phyloP scores from a whole-genome alignment of 768 basidiomycete genomes.

The Pleurotus salmoneostramineus region DNA sequence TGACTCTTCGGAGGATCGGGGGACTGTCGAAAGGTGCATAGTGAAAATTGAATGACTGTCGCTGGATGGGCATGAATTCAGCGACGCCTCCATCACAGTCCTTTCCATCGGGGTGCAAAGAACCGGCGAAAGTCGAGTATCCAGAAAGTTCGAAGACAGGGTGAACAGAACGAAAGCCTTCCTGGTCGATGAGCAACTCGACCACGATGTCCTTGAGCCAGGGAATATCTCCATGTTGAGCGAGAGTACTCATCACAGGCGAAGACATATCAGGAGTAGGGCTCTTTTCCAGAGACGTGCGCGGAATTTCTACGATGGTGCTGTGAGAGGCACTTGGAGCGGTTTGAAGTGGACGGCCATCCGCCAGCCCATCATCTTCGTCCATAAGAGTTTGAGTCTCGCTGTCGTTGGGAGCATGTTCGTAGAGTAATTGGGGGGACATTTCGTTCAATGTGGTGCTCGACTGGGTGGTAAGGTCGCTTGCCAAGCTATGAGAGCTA shows the following conservation, averaged over 20 bases:
- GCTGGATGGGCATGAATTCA: conserved; percentile 60
- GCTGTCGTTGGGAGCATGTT: too few species aligned
- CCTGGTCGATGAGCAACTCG: conserved; percentile 78
- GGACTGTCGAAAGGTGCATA: conserved; percentile 61
- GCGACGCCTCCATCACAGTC: conserved; percentile 43
- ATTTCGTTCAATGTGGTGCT: too few species aligned
- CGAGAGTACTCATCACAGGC: conserved; percentile 9
- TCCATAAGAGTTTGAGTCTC: too few species aligned
- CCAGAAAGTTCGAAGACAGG: conserved; percentile 60
- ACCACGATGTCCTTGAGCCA: conserved; percentile 56
- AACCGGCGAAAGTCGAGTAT: conserved; percentile 30
- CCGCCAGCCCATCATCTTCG: too few species aligned
- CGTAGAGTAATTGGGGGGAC: too few species aligned
- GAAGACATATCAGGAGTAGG: conserved; percentile 12
- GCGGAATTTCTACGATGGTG: too few species aligned
- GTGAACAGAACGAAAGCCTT: conserved; percentile 66
- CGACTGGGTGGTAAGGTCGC: too few species aligned
- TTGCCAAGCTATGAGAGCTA: too few species aligned
- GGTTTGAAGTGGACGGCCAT: too few species aligned
- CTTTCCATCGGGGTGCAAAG: conserved; percentile 21
- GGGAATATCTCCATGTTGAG: conserved; percentile 32
- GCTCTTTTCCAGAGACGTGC: too few species aligned
- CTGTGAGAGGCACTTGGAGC: too few species aligned
- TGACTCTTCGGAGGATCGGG: conserved; percentile 70
- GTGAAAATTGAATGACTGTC: conserved; percentile 66